Conservation (phyloP, 768 basidiomycete species). For the Boletellus ananas region DNA sequence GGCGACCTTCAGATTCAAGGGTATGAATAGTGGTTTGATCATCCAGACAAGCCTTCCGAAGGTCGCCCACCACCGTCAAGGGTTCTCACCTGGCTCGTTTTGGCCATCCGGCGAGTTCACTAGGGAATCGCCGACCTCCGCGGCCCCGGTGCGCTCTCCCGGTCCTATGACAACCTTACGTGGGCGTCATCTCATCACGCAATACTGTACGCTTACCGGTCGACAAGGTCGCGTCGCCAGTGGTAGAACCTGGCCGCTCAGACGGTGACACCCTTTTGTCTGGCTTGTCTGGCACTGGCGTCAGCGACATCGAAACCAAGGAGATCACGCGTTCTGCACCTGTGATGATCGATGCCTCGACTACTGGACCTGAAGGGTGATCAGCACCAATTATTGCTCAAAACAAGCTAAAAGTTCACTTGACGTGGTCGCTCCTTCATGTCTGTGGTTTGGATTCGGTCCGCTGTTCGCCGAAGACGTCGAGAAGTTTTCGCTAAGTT, state of each 20-base stretch:
- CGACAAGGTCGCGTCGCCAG: neutral
- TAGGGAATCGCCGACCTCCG: conserved; percentile 6
- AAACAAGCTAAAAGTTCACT: conserved; percentile 14
- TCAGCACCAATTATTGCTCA: conserved; percentile 6
- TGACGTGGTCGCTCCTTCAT: conserved; percentile 25
- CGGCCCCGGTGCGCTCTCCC: conserved; percentile 3
- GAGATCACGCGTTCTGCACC: conserved; percentile 12
- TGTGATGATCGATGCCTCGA: conserved; percentile 15
- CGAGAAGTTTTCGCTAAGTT: conserved; percentile 19
- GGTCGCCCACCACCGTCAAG: conserved; percentile 51
- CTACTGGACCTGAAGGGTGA: conserved; percentile 19
- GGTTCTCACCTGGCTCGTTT: conserved; percentile 19
- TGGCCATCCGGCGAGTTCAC: conserved; percentile 10
- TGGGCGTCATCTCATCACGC: conserved; percentile 4
- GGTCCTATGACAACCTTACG: conserved; percentile 12
- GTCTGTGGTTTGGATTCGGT: conserved; percentile 6
- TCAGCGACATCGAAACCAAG: conserved; percentile 9
- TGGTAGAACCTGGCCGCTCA: neutral
- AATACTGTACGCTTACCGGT: conserved; percentile 12
- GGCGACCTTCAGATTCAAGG: conserved; percentile 47
- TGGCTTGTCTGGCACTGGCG: conserved; percentile 9
- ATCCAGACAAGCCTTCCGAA: conserved; percentile 43
- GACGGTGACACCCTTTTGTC: conserved; percentile 3
- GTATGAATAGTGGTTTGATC: conserved; percentile 38
- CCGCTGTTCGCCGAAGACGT: conserved; percentile 9